Conservation (phyloP, 2,329 filamentous ascomycete genomes). For the Colletotrichum limetticola region DNA sequence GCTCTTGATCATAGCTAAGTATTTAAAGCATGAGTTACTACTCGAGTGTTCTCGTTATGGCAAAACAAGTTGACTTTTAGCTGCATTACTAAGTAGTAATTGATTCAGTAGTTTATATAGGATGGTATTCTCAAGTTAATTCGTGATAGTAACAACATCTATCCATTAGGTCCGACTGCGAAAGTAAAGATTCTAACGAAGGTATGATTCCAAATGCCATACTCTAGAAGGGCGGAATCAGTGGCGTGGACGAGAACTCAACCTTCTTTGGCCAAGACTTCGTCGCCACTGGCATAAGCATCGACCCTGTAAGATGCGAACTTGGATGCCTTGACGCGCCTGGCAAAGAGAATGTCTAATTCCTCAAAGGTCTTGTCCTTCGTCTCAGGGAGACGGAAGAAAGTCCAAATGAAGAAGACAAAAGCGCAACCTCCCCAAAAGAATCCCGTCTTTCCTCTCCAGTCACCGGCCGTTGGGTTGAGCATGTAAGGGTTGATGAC, state of each 20-base stretch:
- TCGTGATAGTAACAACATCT: too few relatives aligned
- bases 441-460: conserved; percentile 50
- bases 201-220: not conserved
- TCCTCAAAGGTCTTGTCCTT: conserved; percentile 46
- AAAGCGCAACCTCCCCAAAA: conserved; percentile 39
- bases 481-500: conserved; percentile 47
- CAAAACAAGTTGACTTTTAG: too few relatives aligned
- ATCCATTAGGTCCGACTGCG: too few relatives aligned
- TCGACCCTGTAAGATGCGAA: conserved; percentile 20
- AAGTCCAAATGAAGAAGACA: conserved; percentile 43
- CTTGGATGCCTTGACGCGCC: conserved; percentile 9
- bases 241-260: not conserved
- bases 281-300: conserved; percentile 19
- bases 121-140: too few relatives aligned
- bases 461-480: conserved; percentile 45
- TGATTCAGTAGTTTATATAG: too few relatives aligned
- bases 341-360: conserved; percentile 45
- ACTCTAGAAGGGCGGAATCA: not conserved
- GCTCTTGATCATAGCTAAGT: too few relatives aligned
- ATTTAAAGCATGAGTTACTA: too few relatives aligned
- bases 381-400: conserved; percentile 48
- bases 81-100: too few relatives aligned
- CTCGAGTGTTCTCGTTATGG: too few relatives aligned
- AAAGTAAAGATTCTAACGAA: too few relatives aligned
- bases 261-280: conserved; percentile 12